Base-by-base conservation (phyloP, 257 asterid species). In the Striga asiatica region DNA sequence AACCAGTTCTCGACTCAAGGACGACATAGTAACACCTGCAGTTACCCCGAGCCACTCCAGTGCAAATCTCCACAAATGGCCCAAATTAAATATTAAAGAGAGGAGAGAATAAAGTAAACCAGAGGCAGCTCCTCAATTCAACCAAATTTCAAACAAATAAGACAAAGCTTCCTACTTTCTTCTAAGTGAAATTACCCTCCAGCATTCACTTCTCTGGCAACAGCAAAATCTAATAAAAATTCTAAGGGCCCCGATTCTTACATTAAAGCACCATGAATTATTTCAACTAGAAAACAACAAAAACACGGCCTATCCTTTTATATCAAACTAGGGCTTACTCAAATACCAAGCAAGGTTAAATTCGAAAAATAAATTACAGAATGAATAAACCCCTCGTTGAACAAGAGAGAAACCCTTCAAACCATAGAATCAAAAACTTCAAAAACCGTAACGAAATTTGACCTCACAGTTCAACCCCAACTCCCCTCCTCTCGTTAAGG, bases 21-120 rank as follows among this genome's bases (percentile, higher is more conserved):
- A 91, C 75, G 98, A 84, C 98, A 86, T 91, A 62, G 95, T 80
- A 76, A 78, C 92, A 72, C 84, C 86, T 66, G 95, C 96, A 50
- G 96, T 83, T 55, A 76, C 71, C 75, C 96, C 98, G 75, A 91
- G 70, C 88, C 88, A 91, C 94, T 91, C 96, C 98, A 87, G 96
- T n/a, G 93, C 95, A 76, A 85, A 78, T 76, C 57, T 61, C 79
- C 61, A 70, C 50, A 35, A 69, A 54, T 64, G 58, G 70, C 80
- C 72, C 72, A 1, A 51, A 54, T 17, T 23, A 48, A 49, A 56
- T 7, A 1, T 46, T 6, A 47, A 22, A 37, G 34, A 18, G 28
- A 21, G 25, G 2, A 8, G 20, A 18, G 22, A 2, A 43, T 46
- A 23, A 56, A 41, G 8, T 42, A 51, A 31, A 53, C 64, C 46